These are phyloP conservation scores for Wickerhamiella sorbophila DNA, from an alignment of 805 yeast species.

Conservation along the genomic window DNA sequence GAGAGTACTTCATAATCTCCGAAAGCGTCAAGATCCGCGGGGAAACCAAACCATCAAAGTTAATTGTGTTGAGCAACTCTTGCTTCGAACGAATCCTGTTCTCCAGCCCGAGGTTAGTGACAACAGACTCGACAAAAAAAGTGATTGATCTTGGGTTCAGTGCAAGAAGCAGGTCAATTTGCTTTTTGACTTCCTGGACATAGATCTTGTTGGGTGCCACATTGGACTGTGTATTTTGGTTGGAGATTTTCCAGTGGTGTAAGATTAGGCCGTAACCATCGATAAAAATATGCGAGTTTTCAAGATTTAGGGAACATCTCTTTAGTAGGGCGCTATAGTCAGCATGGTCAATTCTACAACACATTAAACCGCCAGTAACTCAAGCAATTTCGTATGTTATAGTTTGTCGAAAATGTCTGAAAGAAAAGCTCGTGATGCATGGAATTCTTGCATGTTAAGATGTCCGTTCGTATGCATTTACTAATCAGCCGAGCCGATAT, in stretches of 20 bases:
- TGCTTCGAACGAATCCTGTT: background rate
- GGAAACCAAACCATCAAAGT: background rate
- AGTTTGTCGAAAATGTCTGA: too few relatives aligned
- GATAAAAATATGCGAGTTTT: background rate
- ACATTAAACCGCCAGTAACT: too few relatives aligned
- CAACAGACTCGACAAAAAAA: constrained; percentile 3
- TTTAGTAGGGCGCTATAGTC: too few relatives aligned
- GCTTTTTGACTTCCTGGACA: background rate
- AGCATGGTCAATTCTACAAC: too few relatives aligned
- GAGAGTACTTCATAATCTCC: background rate
- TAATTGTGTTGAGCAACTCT: background rate
- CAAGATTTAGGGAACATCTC: too few relatives aligned
- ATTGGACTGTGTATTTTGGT: background rate
- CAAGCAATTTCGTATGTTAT: too few relatives aligned
- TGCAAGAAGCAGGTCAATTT: constrained; percentile 1
- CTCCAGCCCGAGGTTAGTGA: constrained; percentile 1
- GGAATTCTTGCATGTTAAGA: too few relatives aligned
- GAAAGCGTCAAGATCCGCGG: constrained; percentile 1
- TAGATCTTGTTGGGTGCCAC: background rate
- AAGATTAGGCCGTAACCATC: constrained; percentile 7
- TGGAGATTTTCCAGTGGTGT: background rate
- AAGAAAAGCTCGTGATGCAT: too few relatives aligned
- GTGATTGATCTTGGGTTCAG: constrained; percentile 3
- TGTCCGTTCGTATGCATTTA: too few relatives aligned
- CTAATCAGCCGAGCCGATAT: too few relatives aligned